Evolutionary conservation across 495 filamentous ascomycete genomes (phyloP), one percentile per base, ranked within the genome.

Genomic region (Penicillium malachiteum): DNA sequence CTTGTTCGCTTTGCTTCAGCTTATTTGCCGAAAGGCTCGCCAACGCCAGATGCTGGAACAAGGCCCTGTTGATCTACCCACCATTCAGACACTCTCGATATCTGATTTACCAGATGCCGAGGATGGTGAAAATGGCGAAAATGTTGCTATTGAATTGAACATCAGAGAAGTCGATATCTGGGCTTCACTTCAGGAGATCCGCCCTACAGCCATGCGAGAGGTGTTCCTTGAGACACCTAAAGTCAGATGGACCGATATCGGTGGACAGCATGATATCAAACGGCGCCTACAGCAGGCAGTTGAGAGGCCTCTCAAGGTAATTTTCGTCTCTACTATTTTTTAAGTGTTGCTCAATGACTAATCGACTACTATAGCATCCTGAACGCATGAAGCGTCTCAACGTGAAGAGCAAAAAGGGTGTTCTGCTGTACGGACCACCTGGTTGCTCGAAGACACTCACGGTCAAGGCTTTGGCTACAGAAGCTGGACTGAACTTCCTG

Each of bases 361-460:
- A 59, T 52, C 42, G 38, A 55, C 17, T 17, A n/a, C 35, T 33
- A 17, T 46, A 87, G 78, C 77, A 86, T 46, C 80, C 85, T 3
- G 79, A 88, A 58, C 65, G 76, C 38, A 81, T 88, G 71, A 70
- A 73, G 21, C 70, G 81, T 54, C 77, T 88, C 12, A 80, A 83
- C 17, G 76, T 82, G 10, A 82, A 85, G 9, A 85, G 89, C 17
- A 87, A 80, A 55, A 90, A 94, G 66, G 94, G 94, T 1, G 81
- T 97, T 21, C 78, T 98, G 1, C 80, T 98, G 11, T 97, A 97
- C 66, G 94, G 94, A 1, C 94, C 94, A 0, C 94, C 94, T 0
- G 94, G 94, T 14, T 98, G 94, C 67, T 96, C 92, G 42, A 98
- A 98, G 70, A 98, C 94, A 14, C 82, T 98, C 69, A 89, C 85